phyloP scores from a whole-genome alignment of 2,329 filamentous ascomycete genomes.

The Cryphonectria radicalis region DNA sequence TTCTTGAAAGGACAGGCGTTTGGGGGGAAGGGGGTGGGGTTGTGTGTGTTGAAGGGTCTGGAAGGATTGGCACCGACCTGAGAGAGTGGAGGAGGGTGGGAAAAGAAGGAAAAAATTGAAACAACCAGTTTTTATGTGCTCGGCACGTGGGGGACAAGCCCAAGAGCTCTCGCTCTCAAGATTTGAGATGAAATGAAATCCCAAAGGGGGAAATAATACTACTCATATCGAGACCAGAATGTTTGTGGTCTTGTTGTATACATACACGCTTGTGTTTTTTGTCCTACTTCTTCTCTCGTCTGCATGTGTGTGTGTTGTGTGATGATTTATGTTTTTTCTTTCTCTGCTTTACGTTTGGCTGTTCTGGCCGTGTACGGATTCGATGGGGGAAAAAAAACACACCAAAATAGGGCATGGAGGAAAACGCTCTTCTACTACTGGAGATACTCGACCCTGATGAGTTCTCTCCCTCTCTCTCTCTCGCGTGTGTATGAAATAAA shows the following conservation, averaged over 20 bases:
- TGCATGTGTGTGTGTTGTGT: not conserved
- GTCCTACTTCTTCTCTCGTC: not conserved
- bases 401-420: too few relatives aligned
- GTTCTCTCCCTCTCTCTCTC: too few relatives aligned
- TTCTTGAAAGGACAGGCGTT: slow-evolving; percentile 13
- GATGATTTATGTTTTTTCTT: too few relatives aligned
- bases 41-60: not conserved
- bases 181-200: not conserved
- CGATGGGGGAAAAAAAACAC: too few relatives aligned
- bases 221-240: not conserved
- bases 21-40: not conserved
- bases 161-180: not conserved
- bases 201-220: not conserved
- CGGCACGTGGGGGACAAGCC: not conserved
- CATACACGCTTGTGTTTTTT: not conserved
- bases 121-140: not conserved
- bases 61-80: not conserved
- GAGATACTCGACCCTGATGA: too few relatives aligned
- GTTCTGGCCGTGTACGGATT: too few relatives aligned
- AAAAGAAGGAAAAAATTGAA: not conserved
- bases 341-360: too few relatives aligned
- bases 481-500: too few relatives aligned
- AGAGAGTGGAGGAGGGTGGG: not conserved
- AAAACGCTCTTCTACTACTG: too few relatives aligned
- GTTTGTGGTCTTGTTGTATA: not conserved